Evolutionary conservation across 2,329 filamentous ascomycete species (phyloP), one percentile per base, ranked within the genome.

Genomic region (Cladophialophora exuberans): DNA sequence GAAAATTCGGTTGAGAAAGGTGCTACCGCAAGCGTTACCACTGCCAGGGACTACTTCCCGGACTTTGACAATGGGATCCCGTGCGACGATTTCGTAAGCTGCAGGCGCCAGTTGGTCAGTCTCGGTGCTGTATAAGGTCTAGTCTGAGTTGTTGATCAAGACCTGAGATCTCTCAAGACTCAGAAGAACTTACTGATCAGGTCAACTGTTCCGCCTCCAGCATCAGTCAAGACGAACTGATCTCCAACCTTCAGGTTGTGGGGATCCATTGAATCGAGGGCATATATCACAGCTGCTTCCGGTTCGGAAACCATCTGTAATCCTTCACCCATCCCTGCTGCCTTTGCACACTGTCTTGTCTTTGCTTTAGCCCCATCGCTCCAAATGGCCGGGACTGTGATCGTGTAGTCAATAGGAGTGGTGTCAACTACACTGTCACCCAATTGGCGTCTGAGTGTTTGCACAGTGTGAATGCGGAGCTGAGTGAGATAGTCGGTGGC

Each of bases 131-230:
- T n/a, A n/a, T n/a, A n/a, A 31, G 7, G 6, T 31, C 7, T 13
- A 31, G 28, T 13, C 28, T 31, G 28, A 7, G 17, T 39, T 39
- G 6, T 18, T 17, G 35, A 6, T 17, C 10, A 39, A 13, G 7
- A 31, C n/a, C n/a, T n/a, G n/a, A n/a, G n/a, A n/a, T n/a, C n/a
- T n/a, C n/a, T n/a, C n/a, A n/a, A n/a, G n/a, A n/a, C n/a, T n/a
- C n/a, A n/a, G n/a, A n/a, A n/a, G n/a, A n/a, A n/a, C n/a, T n/a
- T n/a, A n/a, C n/a, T 46, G 17, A 56, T 56, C 17, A 69, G 52
- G 52, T 70, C 68, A 3, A 68, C 71, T 1, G 70, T 73, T 1
- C 72, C 72, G 6, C 72, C 72, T 1, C 71, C 72, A 10, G 69
- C 70, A 56, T 74, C 70, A 30, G 70, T 73, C 2, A 72, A 62